Evolutionary conservation across 1,139 yeast genomes (phyloP), one percentile per base, ranked within the genome.

Genomic region (Hyphopichia buzzinii): DNA sequence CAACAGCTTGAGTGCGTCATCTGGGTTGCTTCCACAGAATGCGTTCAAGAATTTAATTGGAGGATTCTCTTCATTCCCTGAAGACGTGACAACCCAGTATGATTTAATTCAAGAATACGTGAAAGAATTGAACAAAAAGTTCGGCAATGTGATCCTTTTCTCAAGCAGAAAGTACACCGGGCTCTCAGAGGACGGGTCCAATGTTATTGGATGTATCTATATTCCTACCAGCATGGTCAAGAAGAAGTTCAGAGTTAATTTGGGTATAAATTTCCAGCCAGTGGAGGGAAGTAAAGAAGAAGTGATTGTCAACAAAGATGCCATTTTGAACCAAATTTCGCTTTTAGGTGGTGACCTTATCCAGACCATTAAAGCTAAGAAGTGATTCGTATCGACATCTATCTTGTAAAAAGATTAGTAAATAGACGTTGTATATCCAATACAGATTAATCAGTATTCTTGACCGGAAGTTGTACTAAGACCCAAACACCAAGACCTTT

Each of bases 121-220:
- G 27, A 66, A 70, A 24, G 85, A 81, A 43, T 62, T 84, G 49
- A 72, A 76, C 43, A 63, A 67, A 45, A 78, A 78, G 49, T 79
- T 73, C 49, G 72, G 74, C 26, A 70, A 79, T 54, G 67, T 73
- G 42, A 66, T 83, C 46, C 62, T 84, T 38, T 75, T 90, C 64
- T 79, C 88, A 3, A 64, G 77, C 30, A 74, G 74, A 41, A 72
- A 70, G 43, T 78, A 67, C 50, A 67, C 79, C 15, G 74, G 79
- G 12, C 62, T 74, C 29, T 52, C 64, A 30, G 66, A 70, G 31
- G 74, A 76, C 21, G 77, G 77, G 4, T 60, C 67, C 32, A 79
- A 77, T 48, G 79, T 83, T 7, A 74, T 90, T 40, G 77, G 90
- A 16, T 97, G 96, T 2, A 65, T 90, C 36, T 82, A 92, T 66